These are phyloP conservation scores for Hortaea werneckii DNA, from an alignment of 2,329 filamentous ascomycete species.

Conservation along the genomic window DNA sequence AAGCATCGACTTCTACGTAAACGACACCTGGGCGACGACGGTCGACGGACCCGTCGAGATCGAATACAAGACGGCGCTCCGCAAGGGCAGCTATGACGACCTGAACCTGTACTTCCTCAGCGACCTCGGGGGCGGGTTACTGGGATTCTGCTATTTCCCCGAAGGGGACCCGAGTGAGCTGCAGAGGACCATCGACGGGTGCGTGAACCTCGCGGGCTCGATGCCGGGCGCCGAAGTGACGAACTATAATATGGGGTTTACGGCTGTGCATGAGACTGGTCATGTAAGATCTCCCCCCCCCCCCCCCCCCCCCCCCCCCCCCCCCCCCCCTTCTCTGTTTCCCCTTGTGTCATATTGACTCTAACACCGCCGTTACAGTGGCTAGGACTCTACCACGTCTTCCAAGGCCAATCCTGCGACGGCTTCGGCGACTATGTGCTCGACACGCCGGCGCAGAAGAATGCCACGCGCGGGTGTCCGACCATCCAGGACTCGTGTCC, in stretches of 20 bases:
- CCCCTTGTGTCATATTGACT: too few species aligned
- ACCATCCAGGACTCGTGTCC: background rate
- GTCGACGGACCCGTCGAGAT: conserved; percentile 29
- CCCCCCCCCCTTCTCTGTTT: too few species aligned
- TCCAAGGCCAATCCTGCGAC: conserved; percentile 32
- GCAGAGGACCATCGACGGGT: conserved; percentile 37
- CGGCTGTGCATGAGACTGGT: conserved; percentile 35
- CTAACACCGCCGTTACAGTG: too few species aligned
- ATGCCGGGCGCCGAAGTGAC: conserved; percentile 40
- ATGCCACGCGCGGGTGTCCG: conserved; percentile 42
- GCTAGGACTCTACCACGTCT: conserved; percentile 35
- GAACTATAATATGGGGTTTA: conserved; percentile 36
- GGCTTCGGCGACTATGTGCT: conserved; percentile 34
- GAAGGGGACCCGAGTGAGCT: conserved; percentile 34
- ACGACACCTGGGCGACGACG: conserved; percentile 43
- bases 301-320: too few species aligned
- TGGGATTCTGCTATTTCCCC: conserved; percentile 21
- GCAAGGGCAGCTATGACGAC: conserved; percentile 40
- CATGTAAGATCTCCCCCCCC: conserved; percentile 14
- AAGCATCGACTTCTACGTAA: conserved; percentile 37
- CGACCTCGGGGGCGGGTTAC: conserved; percentile 28
- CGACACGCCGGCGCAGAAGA: conserved; percentile 30
- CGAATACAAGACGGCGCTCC: conserved; percentile 43
- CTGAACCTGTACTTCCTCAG: conserved; percentile 51
- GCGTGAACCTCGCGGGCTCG: conserved; percentile 42